These are phyloP conservation scores for Colletotrichum coccodes DNA, from an alignment of 2,329 filamentous ascomycete genomes.

Conservation along the genomic window DNA sequence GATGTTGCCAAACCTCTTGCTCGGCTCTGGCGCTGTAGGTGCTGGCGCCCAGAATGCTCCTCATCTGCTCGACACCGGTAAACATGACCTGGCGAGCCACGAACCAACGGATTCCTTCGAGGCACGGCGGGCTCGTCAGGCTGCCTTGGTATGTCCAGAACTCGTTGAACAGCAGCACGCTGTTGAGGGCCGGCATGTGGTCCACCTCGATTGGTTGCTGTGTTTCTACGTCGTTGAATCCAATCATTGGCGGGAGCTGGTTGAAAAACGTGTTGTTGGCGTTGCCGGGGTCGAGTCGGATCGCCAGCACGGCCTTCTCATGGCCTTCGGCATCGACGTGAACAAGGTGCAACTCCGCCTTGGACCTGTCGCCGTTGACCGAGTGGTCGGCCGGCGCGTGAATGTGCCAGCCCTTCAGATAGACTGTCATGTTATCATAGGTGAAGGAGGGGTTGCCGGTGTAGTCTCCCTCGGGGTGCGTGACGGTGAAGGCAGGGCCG, in stretches of 20 bases:
- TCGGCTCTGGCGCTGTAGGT: conserved; percentile 55
- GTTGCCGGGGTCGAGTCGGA: conserved; percentile 56
- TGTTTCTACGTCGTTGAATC: conserved; percentile 45
- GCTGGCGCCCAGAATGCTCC: conserved; percentile 53
- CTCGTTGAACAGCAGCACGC: conserved; percentile 50
- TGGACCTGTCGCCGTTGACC: conserved; percentile 51
- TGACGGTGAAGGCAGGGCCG: conserved; percentile 54
- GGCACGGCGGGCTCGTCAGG: conserved; percentile 57
- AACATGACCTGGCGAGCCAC: conserved; percentile 41
- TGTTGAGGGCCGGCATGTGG: conserved; percentile 44
- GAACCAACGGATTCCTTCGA: conserved; percentile 57
- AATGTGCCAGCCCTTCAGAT: conserved; percentile 61
- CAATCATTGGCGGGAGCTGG: conserved; percentile 51
- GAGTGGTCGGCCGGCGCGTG: conserved; percentile 61
- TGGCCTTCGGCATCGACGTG: conserved; percentile 53
- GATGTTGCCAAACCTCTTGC: conserved; percentile 58
- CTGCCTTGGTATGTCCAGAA: conserved; percentile 61
- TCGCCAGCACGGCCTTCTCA: conserved; percentile 55
- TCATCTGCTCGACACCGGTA: conserved; percentile 57
- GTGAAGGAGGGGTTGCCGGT: conserved; percentile 51
- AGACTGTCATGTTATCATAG: conserved; percentile 57
- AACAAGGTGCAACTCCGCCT: conserved; percentile 60
- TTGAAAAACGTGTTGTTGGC: conserved; percentile 49
- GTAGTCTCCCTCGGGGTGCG: conserved; percentile 46
- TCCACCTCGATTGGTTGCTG: conserved; percentile 38